A percentile compares a stretch with the other conserved stretches of the same genome.
Evolutionary conservation across 345 rosid species (phyloP).

Genomic region (Murraya paniculata): DNA sequence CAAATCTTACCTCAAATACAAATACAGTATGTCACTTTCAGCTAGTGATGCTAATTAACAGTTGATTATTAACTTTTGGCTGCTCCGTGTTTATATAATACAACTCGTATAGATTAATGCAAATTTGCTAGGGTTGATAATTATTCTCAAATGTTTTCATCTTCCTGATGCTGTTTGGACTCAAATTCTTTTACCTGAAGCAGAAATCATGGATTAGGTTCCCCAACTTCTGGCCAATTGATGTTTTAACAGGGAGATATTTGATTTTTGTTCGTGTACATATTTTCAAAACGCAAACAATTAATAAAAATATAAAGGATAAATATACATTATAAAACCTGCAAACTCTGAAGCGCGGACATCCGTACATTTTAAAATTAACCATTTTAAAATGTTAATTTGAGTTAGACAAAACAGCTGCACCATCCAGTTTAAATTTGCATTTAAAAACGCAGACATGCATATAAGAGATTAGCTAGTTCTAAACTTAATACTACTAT

Average conservation of each 20-base stretch:
- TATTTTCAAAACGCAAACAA: too few relatives aligned
- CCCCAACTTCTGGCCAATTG: too few relatives aligned
- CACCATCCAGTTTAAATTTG: too few relatives aligned
- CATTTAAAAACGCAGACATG: too few relatives aligned
- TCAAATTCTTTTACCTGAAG: neutral
- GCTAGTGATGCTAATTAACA: conserved; percentile 13
- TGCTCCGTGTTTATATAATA: neutral
- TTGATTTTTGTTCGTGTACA: too few relatives aligned
- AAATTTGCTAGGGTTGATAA: neutral
- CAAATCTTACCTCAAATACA: conserved; percentile 88
- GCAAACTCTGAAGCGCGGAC: too few relatives aligned
- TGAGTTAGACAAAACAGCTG: neutral
- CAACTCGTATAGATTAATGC: neutral
- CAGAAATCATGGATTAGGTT: neutral
- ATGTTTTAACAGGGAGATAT: too few relatives aligned
- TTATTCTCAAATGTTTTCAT: neutral
- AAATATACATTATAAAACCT: too few relatives aligned
- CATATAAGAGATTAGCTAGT: too few relatives aligned
- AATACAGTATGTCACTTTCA: conserved; percentile 49
- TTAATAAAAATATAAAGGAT: too few relatives aligned
- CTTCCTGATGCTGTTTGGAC: neutral
- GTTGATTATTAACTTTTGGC: neutral
- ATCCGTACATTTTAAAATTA: fast-evolving
- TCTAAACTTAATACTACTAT: too few relatives aligned
- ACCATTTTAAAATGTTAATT: too few relatives aligned